Evolutionary conservation across 2,329 filamentous ascomycete species (phyloP).

Genomic region (Colletotrichum chrysophilum): DNA sequence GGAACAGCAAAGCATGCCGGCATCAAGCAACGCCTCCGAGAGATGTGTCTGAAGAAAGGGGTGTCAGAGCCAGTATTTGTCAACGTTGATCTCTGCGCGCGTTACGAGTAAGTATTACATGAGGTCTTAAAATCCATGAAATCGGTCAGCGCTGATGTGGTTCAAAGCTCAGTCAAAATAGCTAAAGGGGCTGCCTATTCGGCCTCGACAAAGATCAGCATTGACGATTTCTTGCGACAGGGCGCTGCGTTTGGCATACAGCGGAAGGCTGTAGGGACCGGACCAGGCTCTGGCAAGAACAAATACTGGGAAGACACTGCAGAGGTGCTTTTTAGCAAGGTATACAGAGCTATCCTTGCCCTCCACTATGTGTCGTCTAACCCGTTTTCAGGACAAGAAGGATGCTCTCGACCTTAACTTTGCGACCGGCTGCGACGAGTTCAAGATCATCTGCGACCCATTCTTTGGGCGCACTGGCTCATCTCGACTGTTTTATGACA

Average conservation of each 20-base stretch:
- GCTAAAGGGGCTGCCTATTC: background rate
- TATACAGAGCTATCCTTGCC: background rate
- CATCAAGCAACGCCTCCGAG: background rate
- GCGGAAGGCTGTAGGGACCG: background rate
- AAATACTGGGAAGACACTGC: background rate
- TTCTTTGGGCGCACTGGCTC: background rate
- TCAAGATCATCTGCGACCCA: constrained; percentile 12
- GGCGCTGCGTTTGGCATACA: background rate
- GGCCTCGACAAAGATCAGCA: background rate
- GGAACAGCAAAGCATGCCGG: background rate
- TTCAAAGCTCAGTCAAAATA: background rate
- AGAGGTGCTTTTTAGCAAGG: background rate
- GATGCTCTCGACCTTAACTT: background rate
- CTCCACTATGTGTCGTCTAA: background rate
- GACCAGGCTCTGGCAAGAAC: background rate
- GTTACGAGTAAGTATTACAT: background rate
- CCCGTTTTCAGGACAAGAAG: background rate
- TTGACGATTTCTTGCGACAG: background rate
- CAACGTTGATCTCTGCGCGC: background rate
- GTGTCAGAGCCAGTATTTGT: background rate
- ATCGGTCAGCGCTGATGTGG: background rate
- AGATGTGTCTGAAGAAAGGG: background rate
- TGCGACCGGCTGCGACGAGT: constrained; percentile 1
- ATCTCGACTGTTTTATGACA: background rate
- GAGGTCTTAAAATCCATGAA: background rate